phyloP scores from a whole-genome alignment of 2,329 filamentous ascomycete species.

The Davidsoniella eucalypti region DNA sequence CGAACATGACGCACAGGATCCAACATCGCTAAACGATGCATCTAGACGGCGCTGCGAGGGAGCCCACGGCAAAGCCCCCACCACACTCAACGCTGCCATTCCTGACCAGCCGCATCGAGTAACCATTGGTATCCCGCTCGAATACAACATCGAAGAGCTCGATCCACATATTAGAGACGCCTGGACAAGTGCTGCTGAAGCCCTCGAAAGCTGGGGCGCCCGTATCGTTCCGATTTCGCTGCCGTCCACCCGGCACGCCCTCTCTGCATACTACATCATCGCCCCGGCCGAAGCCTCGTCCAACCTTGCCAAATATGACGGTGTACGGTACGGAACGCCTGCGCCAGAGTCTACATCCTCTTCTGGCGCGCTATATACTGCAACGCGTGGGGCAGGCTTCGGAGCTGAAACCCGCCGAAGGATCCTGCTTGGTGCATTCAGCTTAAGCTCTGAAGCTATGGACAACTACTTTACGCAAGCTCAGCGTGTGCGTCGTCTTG shows the following conservation, averaged over 20 bases:
- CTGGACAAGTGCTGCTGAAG: conserved; percentile 48
- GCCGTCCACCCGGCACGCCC: conserved; percentile 66
- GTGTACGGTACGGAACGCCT: conserved; percentile 71
- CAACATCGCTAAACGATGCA: conserved; percentile 46
- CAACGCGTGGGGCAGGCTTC: conserved; percentile 57
- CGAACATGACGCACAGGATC: conserved; percentile 52
- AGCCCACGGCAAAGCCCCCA: conserved; percentile 23
- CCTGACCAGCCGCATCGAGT: conserved; percentile 20
- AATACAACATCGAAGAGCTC: conserved; percentile 82
- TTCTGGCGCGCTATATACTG: conserved; percentile 55
- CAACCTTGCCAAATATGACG: conserved; percentile 93
- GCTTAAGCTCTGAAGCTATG: conserved; percentile 73
- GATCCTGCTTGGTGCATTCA: conserved; percentile 80
- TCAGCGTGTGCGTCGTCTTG: conserved; percentile 68
- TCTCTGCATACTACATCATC: conserved; percentile 89
- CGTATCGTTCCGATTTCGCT: conserved; percentile 61
- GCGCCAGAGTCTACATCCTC: conserved; percentile 31
- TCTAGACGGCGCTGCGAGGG: conserved; percentile 36
- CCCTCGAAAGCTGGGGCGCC: conserved; percentile 49
- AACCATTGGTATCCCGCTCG: conserved; percentile 42
- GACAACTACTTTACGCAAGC: conserved; percentile 96
- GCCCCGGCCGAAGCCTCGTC: conserved; percentile 91
- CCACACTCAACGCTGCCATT: conserved; percentile 15
- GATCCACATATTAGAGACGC: conserved; percentile 48
- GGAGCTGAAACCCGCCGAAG: conserved; percentile 73